Evolutionary conservation across 345 rosid species (phyloP), one percentile per base, ranked within the genome.

Genomic region (Pistacia integerrima): DNA sequence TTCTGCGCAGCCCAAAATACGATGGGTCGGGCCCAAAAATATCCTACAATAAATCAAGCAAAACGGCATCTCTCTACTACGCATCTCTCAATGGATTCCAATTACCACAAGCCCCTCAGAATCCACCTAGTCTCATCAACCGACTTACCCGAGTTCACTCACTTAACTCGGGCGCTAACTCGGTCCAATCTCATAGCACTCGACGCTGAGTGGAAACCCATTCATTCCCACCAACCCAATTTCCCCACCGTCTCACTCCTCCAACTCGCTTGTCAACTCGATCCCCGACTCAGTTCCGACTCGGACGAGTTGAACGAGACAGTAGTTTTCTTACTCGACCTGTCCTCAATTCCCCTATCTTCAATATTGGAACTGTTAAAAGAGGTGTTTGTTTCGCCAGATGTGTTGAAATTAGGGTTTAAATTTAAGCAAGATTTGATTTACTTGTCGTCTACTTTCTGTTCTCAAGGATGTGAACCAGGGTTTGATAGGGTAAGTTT

Each of bases 171-270:
- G 77, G 44, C 85, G 61, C 77, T 93, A 70, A 74, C 89, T 85
- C 89, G 84, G 66, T 88, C 92, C 57, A 83, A 93, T 8, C 17
- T 91, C 86, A 78, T 94, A 69, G 97, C 82, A 0, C 90, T 92
- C 74, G 98, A 94, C 76, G 98, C 96, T 18, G 98, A 94, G 62
- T 94, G 98, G 98, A 92, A 90, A 75, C 97, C 97, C 22, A 65
- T 69, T 4, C 85, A 85, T 46, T 74, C 80, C 13, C 88, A 36
- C 20, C 78, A 72, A 3, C 78, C 91, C 58, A 64, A 81, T 54
- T 91, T 90, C 66, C 97, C 98, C 11, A 81, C 79, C 8, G 97
- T 94, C 28, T 73, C 94, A 10, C 97, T 92, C 63, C 92, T 92
- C 65, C 97, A 94, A 79, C 82, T 92, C 80, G 93, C 97, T 1